Percentiles rank a stretch among this genome's conserved stretches.
Conservation (phyloP, 163 green algal genomes). For the Chloroidium sp. region DNA sequence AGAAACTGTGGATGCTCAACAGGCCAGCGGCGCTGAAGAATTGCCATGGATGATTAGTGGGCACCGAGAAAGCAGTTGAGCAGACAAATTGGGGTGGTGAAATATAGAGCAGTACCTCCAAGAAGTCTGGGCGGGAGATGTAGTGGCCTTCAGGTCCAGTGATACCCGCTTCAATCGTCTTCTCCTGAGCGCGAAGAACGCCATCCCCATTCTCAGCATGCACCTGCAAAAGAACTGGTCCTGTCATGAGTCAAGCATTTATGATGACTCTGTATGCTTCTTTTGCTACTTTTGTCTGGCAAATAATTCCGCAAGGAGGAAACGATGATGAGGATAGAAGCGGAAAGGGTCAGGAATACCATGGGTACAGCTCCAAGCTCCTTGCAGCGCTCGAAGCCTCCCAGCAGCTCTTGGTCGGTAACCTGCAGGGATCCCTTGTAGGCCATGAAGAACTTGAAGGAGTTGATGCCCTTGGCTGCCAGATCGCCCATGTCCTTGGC, state of each 20-base stretch:
- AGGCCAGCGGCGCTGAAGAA: too few relatives aligned
- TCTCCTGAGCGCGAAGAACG: constrained; percentile 62
- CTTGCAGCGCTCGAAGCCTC: constrained; percentile 65
- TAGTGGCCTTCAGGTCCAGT: constrained; percentile 74
- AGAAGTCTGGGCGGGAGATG: constrained; percentile 61
- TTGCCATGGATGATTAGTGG: too few relatives aligned
- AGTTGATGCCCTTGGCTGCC: constrained; percentile 73
- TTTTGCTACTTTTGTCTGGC: too few relatives aligned
- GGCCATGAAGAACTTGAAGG: constrained; percentile 97
- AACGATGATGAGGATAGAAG: too few relatives aligned
- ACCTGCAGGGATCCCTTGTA: constrained; percentile 88
- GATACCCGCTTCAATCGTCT: constrained; percentile 56
- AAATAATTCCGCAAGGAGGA: too few relatives aligned
- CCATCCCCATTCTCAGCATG: constrained; percentile 90
- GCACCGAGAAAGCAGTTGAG: too few relatives aligned
- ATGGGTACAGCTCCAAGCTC: constrained; percentile 80
- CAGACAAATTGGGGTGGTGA: too few relatives aligned
- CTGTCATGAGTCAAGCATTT: too few relatives aligned
- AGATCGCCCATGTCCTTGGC: constrained; percentile 72
- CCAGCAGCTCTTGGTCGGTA: constrained; percentile 70
- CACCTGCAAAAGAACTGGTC: constrained; percentile 45
- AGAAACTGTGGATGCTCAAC: too few relatives aligned
- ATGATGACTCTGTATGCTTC: too few relatives aligned
- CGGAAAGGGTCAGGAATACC: constrained; percentile 22
- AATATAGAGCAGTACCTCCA: constrained; percentile 43